Base-by-base conservation (phyloP, 139 green algal species). In the Spirogloea muscicola region DNA sequence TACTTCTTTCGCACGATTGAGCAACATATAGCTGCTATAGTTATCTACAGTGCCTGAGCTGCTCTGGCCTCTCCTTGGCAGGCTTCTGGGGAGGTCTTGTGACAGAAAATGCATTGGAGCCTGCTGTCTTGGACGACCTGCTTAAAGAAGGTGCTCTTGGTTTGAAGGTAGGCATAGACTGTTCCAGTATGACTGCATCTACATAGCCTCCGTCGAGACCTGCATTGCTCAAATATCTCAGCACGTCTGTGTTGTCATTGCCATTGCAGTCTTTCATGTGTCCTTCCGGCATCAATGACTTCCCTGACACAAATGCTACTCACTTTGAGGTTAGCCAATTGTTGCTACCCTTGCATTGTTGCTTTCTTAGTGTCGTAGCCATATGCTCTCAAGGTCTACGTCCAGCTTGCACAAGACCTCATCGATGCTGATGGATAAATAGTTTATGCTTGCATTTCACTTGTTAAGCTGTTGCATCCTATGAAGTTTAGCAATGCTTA, bases 81-180 rank as follows among this genome's bases (percentile, higher is more conserved):
- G 94, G 72, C 1, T 87, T 96, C 44, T 98, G 94, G 94, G 94
- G 83, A 0, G 94, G 94, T 5, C 77, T 98, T 37, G 88, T 93
- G 0, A 92, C 92, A 0, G 84, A 84, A 0, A 98, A 98, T 68
- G 92, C 91, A 0, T 41, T 51, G 69, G 68, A 93, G 31, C 58
- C 78, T 25, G 37, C 44, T 0, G 55, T 77, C 27, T 83, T 98
- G 38, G 61, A 70, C 4, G 79, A 55, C 2, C 79, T 98, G 74
- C 33, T 93, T 48, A 52, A 87, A 0, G 80, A 27, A 0, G 92
- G 93, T 0, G 93, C 88, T 1, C 62, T 94, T 27, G 94, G 94
- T 13, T 93, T 98, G 85, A 98, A 98, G 79, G 78, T 82, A 33
- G 41, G 25, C n/a, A n/a, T n/a, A n/a, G n/a, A n/a, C n/a, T n/a